These are phyloP conservation scores for Yarrowia sp. DNA, from an alignment of 805 yeast genomes.

Conservation along the genomic window DNA sequence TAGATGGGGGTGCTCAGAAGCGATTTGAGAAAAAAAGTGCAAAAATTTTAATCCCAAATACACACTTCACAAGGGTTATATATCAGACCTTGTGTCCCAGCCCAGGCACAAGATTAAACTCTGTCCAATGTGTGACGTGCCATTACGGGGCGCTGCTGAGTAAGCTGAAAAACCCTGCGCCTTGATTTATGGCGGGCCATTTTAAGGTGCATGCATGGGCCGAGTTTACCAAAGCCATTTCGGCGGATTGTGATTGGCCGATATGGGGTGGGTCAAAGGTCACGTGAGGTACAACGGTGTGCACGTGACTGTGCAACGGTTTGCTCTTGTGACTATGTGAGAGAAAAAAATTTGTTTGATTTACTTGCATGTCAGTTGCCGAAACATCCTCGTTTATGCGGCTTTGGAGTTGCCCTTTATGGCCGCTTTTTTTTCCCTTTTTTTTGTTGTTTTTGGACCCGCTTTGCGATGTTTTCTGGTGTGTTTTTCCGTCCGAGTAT, in stretches of 20 bases:
- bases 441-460: no score
- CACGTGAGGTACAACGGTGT: not conserved
- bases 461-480: no score
- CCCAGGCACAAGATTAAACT: conserved; percentile 23
- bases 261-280: not conserved
- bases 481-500: no score
- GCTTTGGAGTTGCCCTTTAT: no score
- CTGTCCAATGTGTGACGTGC: conserved; percentile 25
- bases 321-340: no score
- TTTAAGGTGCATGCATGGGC: conserved; percentile 3
- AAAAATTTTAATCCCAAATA: not conserved
- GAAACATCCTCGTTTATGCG: no score
- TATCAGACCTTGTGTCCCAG: not conserved
- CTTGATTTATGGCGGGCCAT: conserved; percentile 5
- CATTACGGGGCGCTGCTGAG: not conserved
- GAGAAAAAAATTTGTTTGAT: no score
- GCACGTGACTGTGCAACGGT: not conserved
- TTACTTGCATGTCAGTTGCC: no score
- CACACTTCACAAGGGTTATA: not conserved
- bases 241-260: not conserved
- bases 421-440: no score
- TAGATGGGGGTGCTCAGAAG: no score
- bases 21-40: no score
- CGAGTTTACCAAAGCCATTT: not conserved
- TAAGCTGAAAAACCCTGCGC: conserved; percentile 15